Percentiles rank a stretch among this genome's conserved stretches.
Conservation (phyloP, 805 yeast species). For the Cyberlindnera japonica region DNA sequence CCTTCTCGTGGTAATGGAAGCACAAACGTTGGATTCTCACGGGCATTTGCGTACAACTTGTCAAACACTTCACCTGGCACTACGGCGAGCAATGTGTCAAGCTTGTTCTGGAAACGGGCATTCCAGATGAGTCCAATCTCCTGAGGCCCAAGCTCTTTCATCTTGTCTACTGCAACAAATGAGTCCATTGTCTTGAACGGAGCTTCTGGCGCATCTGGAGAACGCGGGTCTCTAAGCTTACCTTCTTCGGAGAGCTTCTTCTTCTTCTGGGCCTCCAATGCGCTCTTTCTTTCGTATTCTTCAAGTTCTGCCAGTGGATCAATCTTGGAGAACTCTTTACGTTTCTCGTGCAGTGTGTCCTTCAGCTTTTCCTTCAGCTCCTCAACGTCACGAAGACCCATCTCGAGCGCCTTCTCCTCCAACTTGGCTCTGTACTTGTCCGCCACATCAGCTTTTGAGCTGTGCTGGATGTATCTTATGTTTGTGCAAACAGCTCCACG, state of each 20-base stretch:
- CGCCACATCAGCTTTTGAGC: slow-evolving; percentile 25
- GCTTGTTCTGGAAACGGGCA: slow-evolving; percentile 68
- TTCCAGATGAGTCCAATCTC: slow-evolving; percentile 86
- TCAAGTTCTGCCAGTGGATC: slow-evolving; percentile 74
- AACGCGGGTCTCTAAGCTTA: slow-evolving; percentile 34
- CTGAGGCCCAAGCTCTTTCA: slow-evolving; percentile 47
- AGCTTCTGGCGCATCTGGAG: slow-evolving; percentile 34
- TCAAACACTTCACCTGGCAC: slow-evolving; percentile 56
- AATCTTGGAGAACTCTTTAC: slow-evolving; percentile 52
- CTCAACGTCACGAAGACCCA: slow-evolving; percentile 47
- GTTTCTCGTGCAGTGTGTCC: slow-evolving; percentile 53
- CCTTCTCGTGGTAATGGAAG: slow-evolving; percentile 75
- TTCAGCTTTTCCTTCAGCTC: slow-evolving; percentile 61
- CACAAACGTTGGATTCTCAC: slow-evolving; percentile 77
- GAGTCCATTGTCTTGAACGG: slow-evolving; percentile 74
- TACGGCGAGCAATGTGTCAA: slow-evolving; percentile 61
- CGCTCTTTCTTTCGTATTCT: slow-evolving; percentile 41
- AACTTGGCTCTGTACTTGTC: slow-evolving; percentile 35
- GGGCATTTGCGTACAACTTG: slow-evolving; percentile 61
- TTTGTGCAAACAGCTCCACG: slow-evolving; percentile 21
- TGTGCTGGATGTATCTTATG: slow-evolving; percentile 15
- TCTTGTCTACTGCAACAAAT: slow-evolving; percentile 66
- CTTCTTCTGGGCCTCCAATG: slow-evolving; percentile 26
- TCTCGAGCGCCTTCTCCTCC: slow-evolving; percentile 33
- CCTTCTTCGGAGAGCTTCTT: slow-evolving; percentile 24